Evolutionary conservation across 805 yeast species (phyloP), one percentile per base, ranked within the genome.

Genomic region (Ogataea angusta): DNA sequence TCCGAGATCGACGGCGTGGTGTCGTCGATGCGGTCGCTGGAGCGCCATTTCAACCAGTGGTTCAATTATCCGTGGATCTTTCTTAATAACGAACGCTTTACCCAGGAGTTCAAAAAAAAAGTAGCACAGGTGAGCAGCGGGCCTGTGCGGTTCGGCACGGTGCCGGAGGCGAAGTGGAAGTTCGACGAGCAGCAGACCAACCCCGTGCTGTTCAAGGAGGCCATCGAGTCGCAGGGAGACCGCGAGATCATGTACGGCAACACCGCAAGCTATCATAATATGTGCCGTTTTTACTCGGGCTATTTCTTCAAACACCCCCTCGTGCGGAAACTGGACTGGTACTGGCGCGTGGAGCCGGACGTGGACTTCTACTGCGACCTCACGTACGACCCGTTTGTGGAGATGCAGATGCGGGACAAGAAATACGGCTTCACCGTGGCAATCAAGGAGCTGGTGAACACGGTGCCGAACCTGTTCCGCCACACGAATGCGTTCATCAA

Each of bases 261-360:
- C 43, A 63, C 80, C 69, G 82, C 75, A 36, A 78, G 91, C 5
- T 93, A 91, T 58, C 97, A 91, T 61, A 83, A 85, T 56, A 91
- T 91, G 98, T 91, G 98, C 60, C 73, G 96, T n/a, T 90, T 82
- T 59, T 87, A 85, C 57, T 79, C 95, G 0, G 95, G 96, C 1
- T 70, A 71, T 42, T 91, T 91, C 57, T 87, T 77, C 65, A 76
- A 81, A 45, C 96, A 91, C 60, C 85, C 84, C 5, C 57, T 86
- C 47, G 82, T 91, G 30, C 63, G 63, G 36, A 73, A 78, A 45
- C 72, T 79, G 41, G 88, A 89, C 46, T 91, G 96, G 95, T 91
- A 89, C 64, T 90, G 97, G 96, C 73, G 98, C 41, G 88, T 93
- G 10, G 99, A 93, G 62, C 98, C 98, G 3, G 84, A 84, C 49